These are phyloP conservation scores for Leptographium wingfieldii DNA, from an alignment of 2,329 filamentous ascomycete genomes.

Conservation along the genomic window DNA sequence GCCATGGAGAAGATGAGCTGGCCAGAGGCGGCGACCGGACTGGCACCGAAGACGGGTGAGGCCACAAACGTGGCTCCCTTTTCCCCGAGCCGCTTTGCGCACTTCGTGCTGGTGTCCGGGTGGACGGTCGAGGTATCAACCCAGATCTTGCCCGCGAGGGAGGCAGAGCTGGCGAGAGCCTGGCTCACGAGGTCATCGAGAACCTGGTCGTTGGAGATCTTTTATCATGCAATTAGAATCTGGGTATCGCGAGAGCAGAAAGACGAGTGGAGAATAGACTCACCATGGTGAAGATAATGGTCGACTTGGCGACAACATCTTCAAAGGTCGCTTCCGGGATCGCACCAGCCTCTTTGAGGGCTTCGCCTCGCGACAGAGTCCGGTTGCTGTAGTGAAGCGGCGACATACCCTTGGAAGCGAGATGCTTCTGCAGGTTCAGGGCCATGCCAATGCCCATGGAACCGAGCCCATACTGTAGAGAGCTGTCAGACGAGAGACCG, in stretches of 20 bases:
- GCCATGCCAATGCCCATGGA: constrained; percentile 6
- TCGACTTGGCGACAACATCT: not conserved
- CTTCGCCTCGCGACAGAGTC: constrained; percentile 1
- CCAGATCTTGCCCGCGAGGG: constrained; percentile 1
- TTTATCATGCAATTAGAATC: not conserved
- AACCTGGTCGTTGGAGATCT: constrained; percentile 3
- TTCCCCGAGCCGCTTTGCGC: not conserved
- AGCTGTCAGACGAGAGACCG: not conserved
- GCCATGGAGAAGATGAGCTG: constrained; percentile 2
- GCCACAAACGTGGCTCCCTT: constrained; percentile 3
- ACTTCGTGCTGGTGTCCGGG: not conserved
- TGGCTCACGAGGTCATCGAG: not conserved
- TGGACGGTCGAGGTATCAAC: constrained; percentile 4
- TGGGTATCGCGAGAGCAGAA: not conserved
- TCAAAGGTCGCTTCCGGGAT: not conserved
- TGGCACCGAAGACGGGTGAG: constrained; percentile 4
- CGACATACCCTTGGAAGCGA: not conserved
- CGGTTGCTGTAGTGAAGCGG: constrained; percentile 5
- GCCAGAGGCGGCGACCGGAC: not conserved
- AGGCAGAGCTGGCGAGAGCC: not conserved
- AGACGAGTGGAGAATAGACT: not conserved
- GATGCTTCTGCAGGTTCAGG: constrained; percentile 5
- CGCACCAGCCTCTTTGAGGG: constrained; percentile 1
- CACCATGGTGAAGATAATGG: constrained; percentile 2
- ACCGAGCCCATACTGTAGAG: not conserved